Percentiles rank a stretch among this genome's conserved stretches.
Conservation (phyloP, 2,329 filamentous ascomycete genomes). For the Magnaporthales sp. region DNA sequence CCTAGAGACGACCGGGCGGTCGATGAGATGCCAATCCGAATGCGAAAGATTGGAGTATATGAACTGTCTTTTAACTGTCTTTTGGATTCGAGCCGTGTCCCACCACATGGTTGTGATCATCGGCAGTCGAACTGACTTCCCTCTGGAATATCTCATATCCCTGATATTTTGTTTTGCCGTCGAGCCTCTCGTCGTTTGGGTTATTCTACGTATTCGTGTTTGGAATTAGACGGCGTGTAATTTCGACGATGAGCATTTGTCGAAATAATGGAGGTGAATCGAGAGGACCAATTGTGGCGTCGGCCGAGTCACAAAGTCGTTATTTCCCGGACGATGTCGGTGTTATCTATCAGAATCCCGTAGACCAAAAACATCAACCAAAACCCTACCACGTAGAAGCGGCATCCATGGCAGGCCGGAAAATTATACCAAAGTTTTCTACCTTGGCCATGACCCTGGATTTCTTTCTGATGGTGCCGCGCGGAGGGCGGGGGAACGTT, state of each 20-base stretch:
- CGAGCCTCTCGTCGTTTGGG: background rate
- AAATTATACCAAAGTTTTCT: background rate
- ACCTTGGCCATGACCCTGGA: background rate
- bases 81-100: slow-evolving; percentile 60
- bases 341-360: background rate
- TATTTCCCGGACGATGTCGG: too few relatives aligned
- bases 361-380: background rate
- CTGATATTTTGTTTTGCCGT: background rate
- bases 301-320: background rate
- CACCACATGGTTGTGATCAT: slow-evolving; percentile 42
- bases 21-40: slow-evolving; percentile 53
- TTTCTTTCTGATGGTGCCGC: background rate
- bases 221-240: background rate
- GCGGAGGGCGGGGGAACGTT: background rate
- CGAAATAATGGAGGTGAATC: background rate
- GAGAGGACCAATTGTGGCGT: background rate
- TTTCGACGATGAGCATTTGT: background rate
- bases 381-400: background rate
- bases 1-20: slow-evolving; percentile 57
- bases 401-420: background rate
- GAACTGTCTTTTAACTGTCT: slow-evolving; percentile 60
- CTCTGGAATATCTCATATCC: background rate
- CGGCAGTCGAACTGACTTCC: background rate
- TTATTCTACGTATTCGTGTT: too few relatives aligned
- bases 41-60: slow-evolving; percentile 56